Conservation (phyloP, 2,329 filamentous ascomycete genomes). For the Conoideocrella luteorostrata region DNA sequence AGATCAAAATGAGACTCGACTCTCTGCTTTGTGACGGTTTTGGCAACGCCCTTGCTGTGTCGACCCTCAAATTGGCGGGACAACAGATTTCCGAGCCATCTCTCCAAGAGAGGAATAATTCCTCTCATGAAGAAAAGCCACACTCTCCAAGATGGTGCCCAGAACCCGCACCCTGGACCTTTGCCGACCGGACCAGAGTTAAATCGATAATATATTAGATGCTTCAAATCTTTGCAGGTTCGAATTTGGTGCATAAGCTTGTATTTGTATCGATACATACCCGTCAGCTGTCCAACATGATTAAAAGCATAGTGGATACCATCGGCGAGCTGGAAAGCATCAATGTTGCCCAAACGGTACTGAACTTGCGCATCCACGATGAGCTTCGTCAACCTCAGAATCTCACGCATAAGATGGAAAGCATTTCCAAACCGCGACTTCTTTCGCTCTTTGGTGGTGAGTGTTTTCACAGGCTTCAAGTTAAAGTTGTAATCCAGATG, state of each 20-base stretch:
- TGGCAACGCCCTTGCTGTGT: constrained; percentile 97
- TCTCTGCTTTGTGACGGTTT: constrained; percentile 98
- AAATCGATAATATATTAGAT: constrained; percentile 98
- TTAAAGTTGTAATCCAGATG: constrained; percentile 99
- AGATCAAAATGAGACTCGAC: constrained; percentile 98
- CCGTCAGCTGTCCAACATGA: constrained; percentile 94
- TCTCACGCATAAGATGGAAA: constrained; percentile 98
- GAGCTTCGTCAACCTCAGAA: constrained; percentile 88
- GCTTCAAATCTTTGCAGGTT: constrained; percentile 97
- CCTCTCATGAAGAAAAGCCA: constrained; percentile 99
- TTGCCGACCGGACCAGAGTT: constrained; percentile 96
- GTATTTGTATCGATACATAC: constrained; percentile 99
- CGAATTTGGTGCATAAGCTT: constrained; percentile 99
- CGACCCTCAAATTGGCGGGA: constrained; percentile 97
- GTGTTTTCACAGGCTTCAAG: constrained; percentile 94
- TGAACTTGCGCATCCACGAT: constrained; percentile 98
- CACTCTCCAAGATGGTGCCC: constrained; percentile 96
- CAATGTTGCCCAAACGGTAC: constrained; percentile 94
- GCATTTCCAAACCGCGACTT: constrained; percentile 99
- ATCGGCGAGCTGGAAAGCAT: constrained; percentile 96
- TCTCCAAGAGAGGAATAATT: constrained; percentile 91
- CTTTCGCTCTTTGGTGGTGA: constrained; percentile 98
- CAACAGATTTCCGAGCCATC: constrained; percentile 94
- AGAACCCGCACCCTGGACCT: constrained; percentile 96
- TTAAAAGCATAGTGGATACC: constrained; percentile 99